phyloP scores from a whole-genome alignment of 169 alveolate genomes.

The Plasmodium cynomolgi region DNA sequence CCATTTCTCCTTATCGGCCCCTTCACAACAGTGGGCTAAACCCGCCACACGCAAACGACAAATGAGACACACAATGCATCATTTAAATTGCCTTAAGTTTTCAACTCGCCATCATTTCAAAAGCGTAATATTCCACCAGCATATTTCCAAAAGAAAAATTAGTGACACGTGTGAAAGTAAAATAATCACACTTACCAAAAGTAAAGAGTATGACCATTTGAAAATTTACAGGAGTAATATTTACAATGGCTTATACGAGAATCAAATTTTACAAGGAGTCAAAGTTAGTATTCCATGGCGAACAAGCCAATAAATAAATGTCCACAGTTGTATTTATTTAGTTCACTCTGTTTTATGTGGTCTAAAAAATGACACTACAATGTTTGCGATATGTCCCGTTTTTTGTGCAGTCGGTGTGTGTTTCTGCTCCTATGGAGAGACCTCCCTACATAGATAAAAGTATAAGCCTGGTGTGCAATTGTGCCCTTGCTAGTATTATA shows the following conservation, averaged over 20 bases:
- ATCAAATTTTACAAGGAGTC: conserved; percentile 71
- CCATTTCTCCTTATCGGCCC: not conserved
- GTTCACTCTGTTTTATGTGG: not conserved
- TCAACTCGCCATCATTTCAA: conserved; percentile 27
- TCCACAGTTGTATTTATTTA: not conserved
- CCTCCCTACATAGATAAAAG: not conserved
- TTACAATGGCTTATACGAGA: conserved; percentile 46
- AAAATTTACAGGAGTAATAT: conserved; percentile 47
- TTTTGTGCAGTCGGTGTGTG: not conserved
- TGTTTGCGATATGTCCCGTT: not conserved
- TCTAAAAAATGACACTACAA: not conserved
- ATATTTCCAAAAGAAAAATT: conserved; percentile 42
- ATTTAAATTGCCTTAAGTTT: conserved; percentile 5
- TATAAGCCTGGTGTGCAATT: not conserved
- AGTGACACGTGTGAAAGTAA: conserved; percentile 74
- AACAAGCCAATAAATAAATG: conserved; percentile 8
- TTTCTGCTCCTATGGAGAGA: not conserved
- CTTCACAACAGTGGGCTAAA: not conserved
- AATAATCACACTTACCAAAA: conserved; percentile 60
- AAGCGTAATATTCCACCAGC: not conserved
- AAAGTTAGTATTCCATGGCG: conserved; percentile 32
- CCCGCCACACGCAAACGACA: not conserved
- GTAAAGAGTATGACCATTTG: conserved; percentile 64
- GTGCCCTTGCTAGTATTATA: not conserved
- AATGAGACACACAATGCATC: conserved; percentile 43